Conservation (phyloP, 345 rosid genomes). For the Luvunga scandens region DNA sequence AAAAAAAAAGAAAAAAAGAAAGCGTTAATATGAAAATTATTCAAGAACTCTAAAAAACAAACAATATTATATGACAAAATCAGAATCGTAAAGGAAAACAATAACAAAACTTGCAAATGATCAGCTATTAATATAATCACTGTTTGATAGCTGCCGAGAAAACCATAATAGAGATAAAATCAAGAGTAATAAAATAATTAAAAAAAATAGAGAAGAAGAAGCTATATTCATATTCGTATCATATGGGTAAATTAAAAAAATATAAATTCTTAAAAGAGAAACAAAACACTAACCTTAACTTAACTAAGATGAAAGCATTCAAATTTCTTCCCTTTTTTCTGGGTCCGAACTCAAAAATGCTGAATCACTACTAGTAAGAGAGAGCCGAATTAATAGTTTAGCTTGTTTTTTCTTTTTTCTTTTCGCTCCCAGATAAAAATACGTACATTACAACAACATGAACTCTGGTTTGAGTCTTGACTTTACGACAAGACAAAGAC, state of each 20-base stretch:
- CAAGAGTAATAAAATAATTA: too few species aligned
- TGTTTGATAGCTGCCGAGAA: neutral
- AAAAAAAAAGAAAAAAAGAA: too few species aligned
- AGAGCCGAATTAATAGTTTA: too few species aligned
- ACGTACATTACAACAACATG: too few species aligned
- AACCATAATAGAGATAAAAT: too few species aligned
- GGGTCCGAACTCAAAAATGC: neutral
- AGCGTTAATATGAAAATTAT: neutral
- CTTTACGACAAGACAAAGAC: neutral
- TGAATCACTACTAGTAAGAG: neutral
- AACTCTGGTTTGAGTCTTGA: neutral
- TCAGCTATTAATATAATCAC: neutral
- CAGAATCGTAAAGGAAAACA: neutral
- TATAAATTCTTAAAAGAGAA: neutral
- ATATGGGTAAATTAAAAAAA: neutral
- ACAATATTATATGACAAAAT: neutral
- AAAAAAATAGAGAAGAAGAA: too few species aligned
- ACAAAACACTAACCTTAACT: neutral
- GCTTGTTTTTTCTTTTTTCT: too few species aligned
- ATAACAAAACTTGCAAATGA: too few species aligned
- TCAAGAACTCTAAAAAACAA: too few species aligned
- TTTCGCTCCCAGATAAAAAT: too few species aligned
- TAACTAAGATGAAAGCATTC: neutral
- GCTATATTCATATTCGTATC: too few species aligned
- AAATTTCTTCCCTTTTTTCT: neutral